Evolutionary conservation across 106 monocot species (phyloP), one percentile per base, ranked within the genome.

Genomic region (Dendrobium officinale): DNA sequence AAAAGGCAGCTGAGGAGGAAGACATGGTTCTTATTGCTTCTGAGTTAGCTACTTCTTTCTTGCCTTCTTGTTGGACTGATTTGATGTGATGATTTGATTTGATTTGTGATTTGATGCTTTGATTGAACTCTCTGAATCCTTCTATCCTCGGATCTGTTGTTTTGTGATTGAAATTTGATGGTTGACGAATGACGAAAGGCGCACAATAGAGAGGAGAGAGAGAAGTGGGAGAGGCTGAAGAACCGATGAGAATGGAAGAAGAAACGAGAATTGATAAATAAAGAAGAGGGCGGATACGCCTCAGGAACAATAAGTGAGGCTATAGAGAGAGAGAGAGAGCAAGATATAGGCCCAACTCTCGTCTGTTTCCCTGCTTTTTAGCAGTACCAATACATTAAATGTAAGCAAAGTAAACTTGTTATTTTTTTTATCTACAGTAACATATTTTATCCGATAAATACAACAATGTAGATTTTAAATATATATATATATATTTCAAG

Each of bases 91-190:
- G 15, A 13, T 6, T 51, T 51, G 78, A 81, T 82, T 77, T 91
- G 92, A 90, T 90, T 81, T 88, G 83, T 85, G 83, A 82, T 84
- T 83, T 83, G 83, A 85, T 85, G 86, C 74, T 85, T 89, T 83
- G 86, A 89, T 87, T 82, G 87, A 85, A 77, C 77, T 73, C 80
- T 74, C 81, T 54, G 15, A 80, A 80, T 79, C 82, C 44, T 81
- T 84, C 87, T 89, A 92, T 64, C 61, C 95, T 91, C 89, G 92
- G 90, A 92, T 92, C 90, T 91, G 88, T 88, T 79, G 77, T 85
- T 83, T 87, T 80, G 78, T 79, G 70, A 77, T 51, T 73, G 72
- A 81, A 73, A 80, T 29, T 9, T 47, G 67, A 67, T 20, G 79
- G 24, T 26, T 20, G 40, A 43, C 10, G 51, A 51, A 51, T 13